Conservation (phyloP, 2,329 filamentous ascomycete genomes). For the Hypoxylon sp. region DNA sequence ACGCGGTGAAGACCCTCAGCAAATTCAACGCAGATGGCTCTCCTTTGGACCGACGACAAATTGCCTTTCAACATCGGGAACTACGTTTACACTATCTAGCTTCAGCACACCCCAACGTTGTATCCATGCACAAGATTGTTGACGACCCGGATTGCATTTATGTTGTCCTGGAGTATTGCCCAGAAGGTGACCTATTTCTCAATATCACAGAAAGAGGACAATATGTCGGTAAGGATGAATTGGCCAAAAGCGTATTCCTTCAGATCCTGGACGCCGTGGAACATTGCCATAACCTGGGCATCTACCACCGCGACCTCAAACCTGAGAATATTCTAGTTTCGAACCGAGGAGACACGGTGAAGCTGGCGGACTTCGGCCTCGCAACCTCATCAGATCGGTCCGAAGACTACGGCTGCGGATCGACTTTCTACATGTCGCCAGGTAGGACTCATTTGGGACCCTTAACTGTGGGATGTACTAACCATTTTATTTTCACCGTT, state of each 20-base stretch:
- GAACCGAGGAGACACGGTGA: slow-evolving; percentile 89
- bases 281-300: slow-evolving; percentile 91
- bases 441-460: slow-evolving; percentile 71
- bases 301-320: slow-evolving; percentile 98
- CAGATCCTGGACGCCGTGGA: slow-evolving; percentile 97
- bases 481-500: slow-evolving; percentile 46
- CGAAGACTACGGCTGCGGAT: slow-evolving; percentile 96
- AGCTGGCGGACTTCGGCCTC: slow-evolving; percentile 97
- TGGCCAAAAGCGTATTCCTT: slow-evolving; percentile 89
- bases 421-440: slow-evolving; percentile 99
- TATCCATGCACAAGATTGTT: slow-evolving; percentile 94
- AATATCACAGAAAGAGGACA: slow-evolving; percentile 97
- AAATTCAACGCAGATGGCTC: slow-evolving; percentile 82
- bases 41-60: slow-evolving; percentile 85
- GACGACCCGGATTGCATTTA: slow-evolving; percentile 93
- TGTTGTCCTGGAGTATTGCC: slow-evolving; percentile 96
- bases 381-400: slow-evolving; percentile 88
- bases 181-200: slow-evolving; percentile 95
- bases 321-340: slow-evolving; percentile 97
- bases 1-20: slow-evolving; percentile 97
- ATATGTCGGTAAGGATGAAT: slow-evolving; percentile 91
- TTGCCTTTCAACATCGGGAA: slow-evolving; percentile 92
- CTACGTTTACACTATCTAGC: slow-evolving; percentile 92
- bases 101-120: slow-evolving; percentile 91
- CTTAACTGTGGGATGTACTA: slow-evolving; percentile 44